A percentile compares a stretch with the other conserved stretches of the same genome.
Conservation (phyloP, 805 yeast genomes). For the Cyberlindnera maritima region DNA sequence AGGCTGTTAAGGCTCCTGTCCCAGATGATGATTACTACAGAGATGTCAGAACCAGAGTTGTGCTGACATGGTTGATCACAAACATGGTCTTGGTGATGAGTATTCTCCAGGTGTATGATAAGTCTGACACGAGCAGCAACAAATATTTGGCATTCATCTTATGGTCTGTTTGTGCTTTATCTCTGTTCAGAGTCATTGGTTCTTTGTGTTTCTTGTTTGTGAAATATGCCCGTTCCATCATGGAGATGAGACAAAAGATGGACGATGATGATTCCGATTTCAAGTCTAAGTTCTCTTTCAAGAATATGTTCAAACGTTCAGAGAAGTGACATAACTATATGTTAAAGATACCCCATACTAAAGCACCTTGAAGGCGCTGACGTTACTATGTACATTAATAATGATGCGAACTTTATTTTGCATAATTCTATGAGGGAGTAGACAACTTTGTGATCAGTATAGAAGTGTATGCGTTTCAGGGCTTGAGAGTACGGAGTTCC, state of each 20-base stretch:
- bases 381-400: neutral
- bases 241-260: constrained; percentile 38
- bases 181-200: constrained; percentile 80
- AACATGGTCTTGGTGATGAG: constrained; percentile 83
- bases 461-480: too few relatives aligned
- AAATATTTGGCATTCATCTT: constrained; percentile 78
- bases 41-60: constrained; percentile 92
- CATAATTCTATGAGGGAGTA: too few relatives aligned
- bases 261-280: constrained; percentile 29
- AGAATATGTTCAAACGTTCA: constrained; percentile 15
- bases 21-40: constrained; percentile 82
- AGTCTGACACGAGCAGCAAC: constrained; percentile 65
- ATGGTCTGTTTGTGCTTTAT: constrained; percentile 89
- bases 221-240: constrained; percentile 37
- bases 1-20: constrained; percentile 35
- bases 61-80: constrained; percentile 87
- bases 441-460: too few relatives aligned
- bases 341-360: neutral
- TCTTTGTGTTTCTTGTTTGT: constrained; percentile 63
- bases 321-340: neutral
- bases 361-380: neutral
- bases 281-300: constrained; percentile 18
- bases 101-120: constrained; percentile 75
- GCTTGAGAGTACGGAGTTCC: too few relatives aligned
- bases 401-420: too few relatives aligned